Base-by-base conservation (phyloP, 495 filamentous ascomycete species). In the Xylaria palmicola region DNA sequence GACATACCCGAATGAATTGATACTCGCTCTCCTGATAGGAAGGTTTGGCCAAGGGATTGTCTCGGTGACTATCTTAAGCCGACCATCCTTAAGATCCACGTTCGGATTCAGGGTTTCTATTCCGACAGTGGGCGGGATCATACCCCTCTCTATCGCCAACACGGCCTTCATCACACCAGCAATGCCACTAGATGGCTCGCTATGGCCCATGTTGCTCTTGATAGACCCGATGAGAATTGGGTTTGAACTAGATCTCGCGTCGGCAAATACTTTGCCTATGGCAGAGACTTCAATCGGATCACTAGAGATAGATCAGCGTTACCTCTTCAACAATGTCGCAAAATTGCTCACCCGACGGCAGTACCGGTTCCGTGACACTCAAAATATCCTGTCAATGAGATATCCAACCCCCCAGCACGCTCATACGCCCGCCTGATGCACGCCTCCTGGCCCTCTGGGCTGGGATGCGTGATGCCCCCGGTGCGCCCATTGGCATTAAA, bases 1-100 rank as follows among this genome's bases (percentile, higher is more conserved):
- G n/a, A n/a, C n/a, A n/a, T n/a, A n/a, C 0, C 83, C 82, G 44
- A 82, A 85, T 8, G 72, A 79, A 56, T 81, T 85, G 13, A 85
- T 70, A 26, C 76, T 79, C 0, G 72, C 73, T 30, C 82, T 70
- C 1, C 56, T 22, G 2, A 50, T 26, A 7, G 34, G 34, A 0
- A 48, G 41, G 13, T 44, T n/a, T 0, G 62, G 62, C 37, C 53
- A 62, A 0, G 44, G 44, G n/a, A 6, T 51, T 19, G 12, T 43
- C 36, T 56, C 13, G 9, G 3, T 6, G 2, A 36, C 26, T 4
- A 56, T 52, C 17, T 52, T 52, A 4, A 56, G 13, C 13, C 40
- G 20, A 0, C 26, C 37, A n/a, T n/a, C 52, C n/a, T 63, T 39
- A 3, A 71, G 66, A 30, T 69, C 60, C 22, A 77, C 74, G 0